phyloP scores from a whole-genome alignment of 2,329 filamentous ascomycete species.

The Aaosphaeria pasadenensis region DNA sequence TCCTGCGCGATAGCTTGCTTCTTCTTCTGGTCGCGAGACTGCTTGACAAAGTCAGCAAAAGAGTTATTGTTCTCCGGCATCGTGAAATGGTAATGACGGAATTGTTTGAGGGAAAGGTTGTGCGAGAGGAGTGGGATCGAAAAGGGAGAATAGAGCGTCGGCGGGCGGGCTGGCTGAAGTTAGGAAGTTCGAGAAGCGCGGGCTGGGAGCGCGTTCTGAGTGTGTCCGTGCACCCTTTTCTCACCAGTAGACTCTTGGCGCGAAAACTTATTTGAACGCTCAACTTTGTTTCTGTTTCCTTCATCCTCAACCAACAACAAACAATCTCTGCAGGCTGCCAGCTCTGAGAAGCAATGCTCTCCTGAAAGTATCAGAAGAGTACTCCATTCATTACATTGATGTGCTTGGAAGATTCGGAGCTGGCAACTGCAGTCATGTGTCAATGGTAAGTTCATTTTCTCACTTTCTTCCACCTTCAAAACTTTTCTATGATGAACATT shows the following conservation, averaged over 20 bases:
- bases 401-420: too few species aligned
- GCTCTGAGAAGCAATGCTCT: too few species aligned
- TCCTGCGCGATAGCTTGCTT: constrained; percentile 68
- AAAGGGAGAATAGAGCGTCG: not conserved
- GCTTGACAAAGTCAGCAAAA: constrained; percentile 31
- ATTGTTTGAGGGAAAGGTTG: not conserved
- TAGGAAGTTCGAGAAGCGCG: not conserved
- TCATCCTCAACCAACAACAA: too few species aligned
- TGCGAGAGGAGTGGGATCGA: not conserved
- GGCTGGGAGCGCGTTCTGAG: too few species aligned
- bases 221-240: too few species aligned
- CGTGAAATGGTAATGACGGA: not conserved
- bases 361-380: too few species aligned
- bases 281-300: too few species aligned
- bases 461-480: constrained; percentile 1
- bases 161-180: not conserved
- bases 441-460: constrained; percentile 21
- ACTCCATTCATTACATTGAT: too few species aligned
- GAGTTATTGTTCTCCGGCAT: constrained; percentile 20
- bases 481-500: constrained; percentile 29
- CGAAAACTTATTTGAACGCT: too few species aligned
- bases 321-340: too few species aligned
- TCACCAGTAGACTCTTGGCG: too few species aligned
- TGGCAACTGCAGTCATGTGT: too few species aligned
- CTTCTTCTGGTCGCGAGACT: constrained; percentile 64